phyloP scores from a whole-genome alignment of 257 asterid species.

The Ajuga chamaepitys region DNA sequence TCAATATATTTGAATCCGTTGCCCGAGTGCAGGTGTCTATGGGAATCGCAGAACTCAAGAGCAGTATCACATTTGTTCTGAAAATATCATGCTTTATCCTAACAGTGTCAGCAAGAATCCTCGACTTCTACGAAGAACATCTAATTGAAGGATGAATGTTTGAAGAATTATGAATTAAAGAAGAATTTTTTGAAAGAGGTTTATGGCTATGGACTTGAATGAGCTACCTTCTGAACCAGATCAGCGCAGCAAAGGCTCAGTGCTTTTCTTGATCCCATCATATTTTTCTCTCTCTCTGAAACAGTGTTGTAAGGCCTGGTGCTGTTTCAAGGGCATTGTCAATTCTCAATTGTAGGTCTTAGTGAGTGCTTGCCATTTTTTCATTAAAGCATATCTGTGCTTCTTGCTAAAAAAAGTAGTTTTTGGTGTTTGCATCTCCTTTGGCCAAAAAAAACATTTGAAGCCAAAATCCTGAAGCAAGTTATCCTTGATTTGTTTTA shows the following conservation, averaged over 20 bases:
- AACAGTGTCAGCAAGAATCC: not conserved
- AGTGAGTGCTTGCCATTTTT: no score
- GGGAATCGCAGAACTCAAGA: slow-evolving; percentile 49
- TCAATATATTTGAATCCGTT: slow-evolving; percentile 65
- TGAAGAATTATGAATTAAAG: not conserved
- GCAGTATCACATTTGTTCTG: slow-evolving; percentile 25
- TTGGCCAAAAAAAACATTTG: no score
- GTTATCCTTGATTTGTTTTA: no score
- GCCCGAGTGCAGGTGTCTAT: slow-evolving; percentile 80
- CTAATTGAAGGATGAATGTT: not conserved
- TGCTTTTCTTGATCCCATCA: slow-evolving; percentile 1
- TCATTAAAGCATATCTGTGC: no score
- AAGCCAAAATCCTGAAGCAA: no score
- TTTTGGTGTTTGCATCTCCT: no score
- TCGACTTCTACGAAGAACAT: not conserved
- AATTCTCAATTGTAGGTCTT: slow-evolving; percentile 3
- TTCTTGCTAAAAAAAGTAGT: no score
- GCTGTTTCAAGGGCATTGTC: not conserved
- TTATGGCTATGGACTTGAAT: not conserved
- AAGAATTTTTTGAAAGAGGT: not conserved
- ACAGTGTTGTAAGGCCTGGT: not conserved
- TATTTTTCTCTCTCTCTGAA: not conserved
- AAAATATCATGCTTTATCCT: not conserved
- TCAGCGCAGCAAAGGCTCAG: not conserved
- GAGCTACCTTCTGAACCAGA: not conserved